phyloP scores from a whole-genome alignment of 2,329 filamentous ascomycete species.

The Trematosphaeria pertusa region DNA sequence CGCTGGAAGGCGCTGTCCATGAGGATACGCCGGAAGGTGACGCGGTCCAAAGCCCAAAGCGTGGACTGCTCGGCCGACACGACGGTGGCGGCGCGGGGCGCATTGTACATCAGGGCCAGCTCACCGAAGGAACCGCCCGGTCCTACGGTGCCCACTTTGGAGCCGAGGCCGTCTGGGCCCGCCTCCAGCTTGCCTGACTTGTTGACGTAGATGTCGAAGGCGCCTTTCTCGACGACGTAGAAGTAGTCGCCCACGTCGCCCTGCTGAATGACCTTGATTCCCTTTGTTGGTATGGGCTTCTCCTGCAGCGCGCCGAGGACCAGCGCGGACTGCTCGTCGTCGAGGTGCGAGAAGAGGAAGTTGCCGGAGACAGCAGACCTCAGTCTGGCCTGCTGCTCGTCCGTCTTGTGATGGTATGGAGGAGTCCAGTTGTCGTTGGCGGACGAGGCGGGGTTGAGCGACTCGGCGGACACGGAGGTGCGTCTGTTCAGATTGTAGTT shows the following conservation, averaged over 20 bases:
- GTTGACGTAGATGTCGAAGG: slow-evolving; percentile 92
- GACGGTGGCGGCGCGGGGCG: slow-evolving; percentile 92
- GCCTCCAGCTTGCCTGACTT: slow-evolving; percentile 76
- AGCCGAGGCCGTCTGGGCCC: slow-evolving; percentile 81
- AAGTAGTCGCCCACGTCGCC: slow-evolving; percentile 97
- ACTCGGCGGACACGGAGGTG: slow-evolving; percentile 96
- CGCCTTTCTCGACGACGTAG: slow-evolving; percentile 92
- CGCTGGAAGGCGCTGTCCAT: slow-evolving; percentile 98
- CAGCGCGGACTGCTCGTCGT: slow-evolving; percentile 88
- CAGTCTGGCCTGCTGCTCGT: slow-evolving; percentile 80
- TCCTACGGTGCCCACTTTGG: slow-evolving; percentile 80
- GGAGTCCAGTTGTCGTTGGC: slow-evolving; percentile 89
- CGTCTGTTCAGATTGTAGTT: slow-evolving; percentile 94
- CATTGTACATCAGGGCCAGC: slow-evolving; percentile 97
- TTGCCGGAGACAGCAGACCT: slow-evolving; percentile 84
- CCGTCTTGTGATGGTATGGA: slow-evolving; percentile 81
- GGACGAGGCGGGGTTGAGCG: slow-evolving; percentile 85
- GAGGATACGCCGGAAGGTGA: slow-evolving; percentile 96
- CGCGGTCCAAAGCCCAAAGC: slow-evolving; percentile 91
- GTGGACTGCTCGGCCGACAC: slow-evolving; percentile 82
- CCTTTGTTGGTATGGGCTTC: slow-evolving; percentile 93
- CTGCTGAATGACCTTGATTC: slow-evolving; percentile 89
- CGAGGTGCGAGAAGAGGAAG: slow-evolving; percentile 92
- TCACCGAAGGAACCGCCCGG: slow-evolving; percentile 95
- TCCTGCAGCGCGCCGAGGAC: slow-evolving; percentile 91